phyloP scores from a whole-genome alignment of 1,284 basidiomycete species.

The Apiotrichum veenhuisii region DNA sequence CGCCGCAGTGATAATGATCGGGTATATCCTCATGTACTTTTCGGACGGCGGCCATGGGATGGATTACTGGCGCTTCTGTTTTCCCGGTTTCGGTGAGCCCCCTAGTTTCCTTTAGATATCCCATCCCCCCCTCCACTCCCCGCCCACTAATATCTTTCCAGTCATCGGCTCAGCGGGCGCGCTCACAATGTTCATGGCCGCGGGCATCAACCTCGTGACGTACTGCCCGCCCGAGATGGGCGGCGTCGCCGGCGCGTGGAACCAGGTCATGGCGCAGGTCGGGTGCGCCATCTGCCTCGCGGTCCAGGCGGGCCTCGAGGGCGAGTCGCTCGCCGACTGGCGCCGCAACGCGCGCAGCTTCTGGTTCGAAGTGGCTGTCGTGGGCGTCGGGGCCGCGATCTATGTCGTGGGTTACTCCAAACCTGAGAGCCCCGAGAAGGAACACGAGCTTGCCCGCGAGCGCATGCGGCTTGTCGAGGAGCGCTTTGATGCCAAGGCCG shows the following conservation, averaged over 20 bases:
- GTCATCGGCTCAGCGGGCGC: slow-evolving; percentile 25
- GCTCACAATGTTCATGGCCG: slow-evolving; percentile 27
- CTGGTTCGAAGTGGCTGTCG: slow-evolving; percentile 39
- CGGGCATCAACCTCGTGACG: slow-evolving; percentile 29
- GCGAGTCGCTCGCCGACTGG: slow-evolving; percentile 33
- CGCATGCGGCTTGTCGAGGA: slow-evolving; percentile 26
- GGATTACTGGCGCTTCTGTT: slow-evolving; percentile 43
- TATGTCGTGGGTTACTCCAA: slow-evolving; percentile 33
- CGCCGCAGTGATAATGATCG: slow-evolving; percentile 30
- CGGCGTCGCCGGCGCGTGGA: slow-evolving; percentile 43
- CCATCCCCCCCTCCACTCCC: too few species aligned
- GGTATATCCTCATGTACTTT: slow-evolving; percentile 32
- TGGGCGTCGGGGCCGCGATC: slow-evolving; percentile 23
- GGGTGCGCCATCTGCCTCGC: slow-evolving; percentile 37
- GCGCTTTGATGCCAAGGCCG: neutral
- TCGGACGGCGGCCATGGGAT: slow-evolving; percentile 38
- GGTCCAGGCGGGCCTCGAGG: slow-evolving; percentile 43
- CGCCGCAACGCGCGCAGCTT: slow-evolving; percentile 25
- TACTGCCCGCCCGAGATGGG: slow-evolving; percentile 41
- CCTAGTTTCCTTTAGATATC: too few species aligned
- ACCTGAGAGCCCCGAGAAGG: slow-evolving; percentile 29
- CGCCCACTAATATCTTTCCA: too few species aligned
- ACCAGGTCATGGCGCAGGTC: slow-evolving; percentile 39
- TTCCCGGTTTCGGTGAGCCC: slow-evolving; percentile 31
- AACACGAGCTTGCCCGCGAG: slow-evolving; percentile 33